A percentile compares a stretch with the other conserved stretches of the same genome.
These are phyloP conservation scores for Claviceps pazoutovae DNA, from an alignment of 2,329 filamentous ascomycete genomes.

Conservation along the genomic window DNA sequence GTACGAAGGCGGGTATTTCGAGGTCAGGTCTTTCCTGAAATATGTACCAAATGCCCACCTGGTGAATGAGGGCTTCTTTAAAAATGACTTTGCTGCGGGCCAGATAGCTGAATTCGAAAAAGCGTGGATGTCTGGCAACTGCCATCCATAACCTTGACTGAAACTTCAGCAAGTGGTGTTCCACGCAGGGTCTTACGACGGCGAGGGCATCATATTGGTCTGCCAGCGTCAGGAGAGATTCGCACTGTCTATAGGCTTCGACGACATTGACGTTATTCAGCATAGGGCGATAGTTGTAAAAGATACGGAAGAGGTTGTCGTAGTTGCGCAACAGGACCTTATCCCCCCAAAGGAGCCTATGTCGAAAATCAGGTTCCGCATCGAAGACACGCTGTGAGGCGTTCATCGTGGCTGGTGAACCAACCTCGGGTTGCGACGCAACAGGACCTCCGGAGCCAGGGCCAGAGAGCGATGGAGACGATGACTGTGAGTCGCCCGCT, in stretches of 20 bases:
- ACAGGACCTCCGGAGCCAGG: constrained; percentile 17
- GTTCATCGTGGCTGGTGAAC: constrained; percentile 26
- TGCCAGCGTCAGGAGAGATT: constrained; percentile 74
- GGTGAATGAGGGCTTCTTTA: constrained; percentile 78
- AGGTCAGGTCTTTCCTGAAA: constrained; percentile 64
- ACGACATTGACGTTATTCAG: constrained; percentile 82
- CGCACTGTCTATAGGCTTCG: constrained; percentile 86
- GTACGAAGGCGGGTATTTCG: constrained; percentile 57
- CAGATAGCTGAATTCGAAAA: constrained; percentile 75
- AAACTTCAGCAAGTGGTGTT: constrained; percentile 88
- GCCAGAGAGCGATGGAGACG: constrained; percentile 20
- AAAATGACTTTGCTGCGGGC: constrained; percentile 74
- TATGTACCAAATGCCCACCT: constrained; percentile 85
- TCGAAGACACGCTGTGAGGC: constrained; percentile 33
- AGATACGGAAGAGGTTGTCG: constrained; percentile 87
- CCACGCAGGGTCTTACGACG: constrained; percentile 77
- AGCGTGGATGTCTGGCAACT: constrained; percentile 89
- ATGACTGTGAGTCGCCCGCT: constrained; percentile 5
- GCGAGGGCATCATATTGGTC: constrained; percentile 87
- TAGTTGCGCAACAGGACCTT: constrained; percentile 79
- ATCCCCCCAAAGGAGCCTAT: constrained; percentile 21
- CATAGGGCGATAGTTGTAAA: constrained; percentile 80
- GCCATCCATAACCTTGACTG: constrained; percentile 87
- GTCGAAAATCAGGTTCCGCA: constrained; percentile 15
- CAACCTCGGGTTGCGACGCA: constrained; percentile 16